Conservation (phyloP, 768 basidiomycete species). For the Peribolospora kevripleyi region DNA sequence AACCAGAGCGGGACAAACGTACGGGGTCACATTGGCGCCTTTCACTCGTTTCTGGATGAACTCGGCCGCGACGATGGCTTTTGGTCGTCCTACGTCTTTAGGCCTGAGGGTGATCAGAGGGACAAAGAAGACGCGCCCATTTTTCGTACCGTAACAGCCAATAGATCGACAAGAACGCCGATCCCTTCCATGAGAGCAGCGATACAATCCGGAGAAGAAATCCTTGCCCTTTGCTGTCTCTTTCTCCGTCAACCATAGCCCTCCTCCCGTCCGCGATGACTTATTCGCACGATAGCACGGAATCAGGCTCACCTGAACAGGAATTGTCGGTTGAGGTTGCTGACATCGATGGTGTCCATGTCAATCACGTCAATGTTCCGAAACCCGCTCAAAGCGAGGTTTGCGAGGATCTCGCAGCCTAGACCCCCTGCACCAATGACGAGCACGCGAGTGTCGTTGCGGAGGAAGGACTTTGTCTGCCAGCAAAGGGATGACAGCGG, state of each 20-base stretch:
- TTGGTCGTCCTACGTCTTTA: constrained; percentile 79
- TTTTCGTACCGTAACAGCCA: too few species aligned
- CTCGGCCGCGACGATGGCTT: constrained; percentile 80
- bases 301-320: constrained; percentile 49
- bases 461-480: constrained; percentile 68
- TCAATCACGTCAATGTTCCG: constrained; percentile 98
- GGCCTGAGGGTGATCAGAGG: constrained; percentile 25
- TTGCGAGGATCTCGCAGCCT: constrained; percentile 88
- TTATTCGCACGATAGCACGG: not conserved
- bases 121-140: not conserved
- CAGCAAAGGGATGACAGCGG: not conserved
- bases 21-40: constrained; percentile 93
- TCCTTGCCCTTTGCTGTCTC: too few species aligned
- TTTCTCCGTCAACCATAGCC: too few species aligned
- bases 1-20: constrained; percentile 18
- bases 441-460: constrained; percentile 65
- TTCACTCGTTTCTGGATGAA: constrained; percentile 92
- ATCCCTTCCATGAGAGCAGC: too few species aligned
- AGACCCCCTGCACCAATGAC: constrained; percentile 96
- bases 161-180: not conserved
- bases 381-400: constrained; percentile 87
- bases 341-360: constrained; percentile 99
- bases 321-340: constrained; percentile 94
- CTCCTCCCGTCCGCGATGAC: not conserved
- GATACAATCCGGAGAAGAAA: too few species aligned